Percentiles rank a stretch among this genome's conserved stretches.
Conservation (phyloP, 2,329 filamentous ascomycete genomes). For the Xylariaceae sp. region DNA sequence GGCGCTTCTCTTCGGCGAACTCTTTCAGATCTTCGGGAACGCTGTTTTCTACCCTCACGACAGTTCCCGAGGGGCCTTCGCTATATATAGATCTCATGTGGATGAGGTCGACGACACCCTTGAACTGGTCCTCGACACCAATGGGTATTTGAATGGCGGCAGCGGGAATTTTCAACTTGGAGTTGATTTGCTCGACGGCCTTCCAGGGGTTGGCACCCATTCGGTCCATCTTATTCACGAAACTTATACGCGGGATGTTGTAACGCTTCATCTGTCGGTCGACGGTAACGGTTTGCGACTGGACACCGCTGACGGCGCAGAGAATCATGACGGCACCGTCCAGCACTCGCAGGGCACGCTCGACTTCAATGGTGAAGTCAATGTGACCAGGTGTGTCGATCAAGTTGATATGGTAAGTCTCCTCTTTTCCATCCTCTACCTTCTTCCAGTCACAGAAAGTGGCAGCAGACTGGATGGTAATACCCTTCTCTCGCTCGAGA, state of each 20-base stretch:
- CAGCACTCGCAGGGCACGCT: conserved; percentile 86
- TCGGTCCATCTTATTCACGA: conserved; percentile 99
- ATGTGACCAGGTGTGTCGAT: conserved; percentile 99
- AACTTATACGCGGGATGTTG: conserved; percentile 90
- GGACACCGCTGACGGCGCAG: conserved; percentile 93
- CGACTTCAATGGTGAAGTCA: conserved; percentile 98
- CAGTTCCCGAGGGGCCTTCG: conserved; percentile 74
- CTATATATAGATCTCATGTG: conserved; percentile 92
- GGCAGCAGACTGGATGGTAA: conserved; percentile 96
- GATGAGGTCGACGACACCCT: conserved; percentile 88
- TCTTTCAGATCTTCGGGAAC: conserved; percentile 74
- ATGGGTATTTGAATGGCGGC: conserved; percentile 94
- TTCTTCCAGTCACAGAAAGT: conserved; percentile 98
- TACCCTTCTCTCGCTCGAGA: conserved; percentile 94
- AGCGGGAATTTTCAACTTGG: conserved; percentile 87
- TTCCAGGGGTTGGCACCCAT: conserved; percentile 99
- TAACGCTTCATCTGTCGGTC: conserved; percentile 98
- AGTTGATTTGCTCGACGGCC: conserved; percentile 94
- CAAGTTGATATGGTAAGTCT: conserved; percentile 95
- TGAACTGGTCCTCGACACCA: conserved; percentile 82
- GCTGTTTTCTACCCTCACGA: conserved; percentile 68
- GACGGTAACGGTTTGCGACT: conserved; percentile 96
- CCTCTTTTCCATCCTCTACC: conserved; percentile 73
- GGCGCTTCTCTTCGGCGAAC: conserved; percentile 76
- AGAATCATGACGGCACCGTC: conserved; percentile 98